A percentile compares a stretch with the other conserved stretches of the same genome.
phyloP scores from a whole-genome alignment of 495 filamentous ascomycete species.

The Hypoxylon perforatum region DNA sequence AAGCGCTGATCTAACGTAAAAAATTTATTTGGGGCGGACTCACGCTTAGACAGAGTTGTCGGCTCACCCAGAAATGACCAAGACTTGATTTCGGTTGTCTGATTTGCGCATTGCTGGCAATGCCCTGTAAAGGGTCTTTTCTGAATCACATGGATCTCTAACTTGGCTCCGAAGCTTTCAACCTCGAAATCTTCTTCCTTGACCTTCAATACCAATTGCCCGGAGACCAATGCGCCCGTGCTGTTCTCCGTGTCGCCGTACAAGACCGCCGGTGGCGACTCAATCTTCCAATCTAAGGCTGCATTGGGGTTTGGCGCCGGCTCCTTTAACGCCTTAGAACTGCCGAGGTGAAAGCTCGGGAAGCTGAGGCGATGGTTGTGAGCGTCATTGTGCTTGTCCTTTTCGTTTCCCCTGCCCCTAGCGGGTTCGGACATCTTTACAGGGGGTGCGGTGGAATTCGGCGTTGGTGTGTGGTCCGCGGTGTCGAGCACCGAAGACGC shows the following conservation, averaged over 20 bases:
- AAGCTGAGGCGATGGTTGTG: constrained; percentile 60
- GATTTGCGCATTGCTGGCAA: constrained; percentile 78
- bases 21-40: constrained; percentile 21
- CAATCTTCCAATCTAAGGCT: constrained; percentile 80
- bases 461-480: constrained; percentile 39
- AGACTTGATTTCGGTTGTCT: constrained; percentile 74
- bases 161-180: constrained; percentile 73
- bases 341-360: constrained; percentile 56
- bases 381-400: constrained; percentile 51
- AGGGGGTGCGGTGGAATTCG: constrained; percentile 40
- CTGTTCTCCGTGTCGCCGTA: constrained; percentile 80
- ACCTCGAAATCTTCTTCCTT: constrained; percentile 72
- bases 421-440: constrained; percentile 45
- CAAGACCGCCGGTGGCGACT: constrained; percentile 89
- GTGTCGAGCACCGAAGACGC: constrained; percentile 48
- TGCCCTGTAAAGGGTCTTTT: constrained; percentile 82
- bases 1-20: neutral
- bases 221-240: constrained; percentile 87
- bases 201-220: constrained; percentile 79
- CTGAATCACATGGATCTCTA: constrained; percentile 73
- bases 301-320: constrained; percentile 52
- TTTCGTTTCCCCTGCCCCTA: constrained; percentile 20
- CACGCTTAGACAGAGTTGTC: constrained; percentile 69
- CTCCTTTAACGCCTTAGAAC: constrained; percentile 57
- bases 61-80: constrained; percentile 83